Base-by-base conservation (phyloP, 2,329 filamentous ascomycete genomes). In the Colletotrichum liriopes region DNA sequence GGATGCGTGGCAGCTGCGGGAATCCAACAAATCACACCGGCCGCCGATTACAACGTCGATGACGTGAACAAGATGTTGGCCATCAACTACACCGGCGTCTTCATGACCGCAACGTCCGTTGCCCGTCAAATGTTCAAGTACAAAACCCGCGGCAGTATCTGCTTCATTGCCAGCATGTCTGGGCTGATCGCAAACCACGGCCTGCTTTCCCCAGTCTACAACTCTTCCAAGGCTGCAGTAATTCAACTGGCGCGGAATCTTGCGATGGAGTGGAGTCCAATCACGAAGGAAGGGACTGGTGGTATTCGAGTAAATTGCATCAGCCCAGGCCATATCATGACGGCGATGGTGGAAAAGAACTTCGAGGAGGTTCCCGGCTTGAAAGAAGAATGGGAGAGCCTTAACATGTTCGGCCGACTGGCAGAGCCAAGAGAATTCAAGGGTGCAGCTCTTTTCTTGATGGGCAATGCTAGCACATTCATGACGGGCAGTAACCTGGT, bases 361-460 rank as follows among this genome's bases (percentile, higher is more conserved):
- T 93, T 95, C 76, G 85, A 90, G 73, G 87, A 93, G 75, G 91
- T 89, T 26, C 93, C 93, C 0, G 90, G 92, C 45, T 81, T 86
- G 47, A 80, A 79, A 65, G 79, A 83, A 62, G 87, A 89, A 66
- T 95, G 93, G 93, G 89, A 91, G 65, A 88, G 85, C 67, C 90
- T 93, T 82, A 94, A 94, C 78, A 94, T 94, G 92, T 85, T 94
- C 75, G 90, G 87, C 2, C 84, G 89, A 26, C 81, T 92, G 41
- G 89, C 88, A 35, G 81, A 81, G 35, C 87, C 90, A 0, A 84
- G 86, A 56, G 90, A 92, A 76, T 91, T 91, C 78, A 86, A 89
- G 75, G 89, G 90, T 0, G 87, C 89, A 0, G 88, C 87, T 1
- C 82, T 91, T 11, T 93, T 91, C 75, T 82, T 92, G 72, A 80